Evolutionary conservation across 2,329 filamentous ascomycete genomes (phyloP).

Genomic region (Apiospora pterosperma): DNA sequence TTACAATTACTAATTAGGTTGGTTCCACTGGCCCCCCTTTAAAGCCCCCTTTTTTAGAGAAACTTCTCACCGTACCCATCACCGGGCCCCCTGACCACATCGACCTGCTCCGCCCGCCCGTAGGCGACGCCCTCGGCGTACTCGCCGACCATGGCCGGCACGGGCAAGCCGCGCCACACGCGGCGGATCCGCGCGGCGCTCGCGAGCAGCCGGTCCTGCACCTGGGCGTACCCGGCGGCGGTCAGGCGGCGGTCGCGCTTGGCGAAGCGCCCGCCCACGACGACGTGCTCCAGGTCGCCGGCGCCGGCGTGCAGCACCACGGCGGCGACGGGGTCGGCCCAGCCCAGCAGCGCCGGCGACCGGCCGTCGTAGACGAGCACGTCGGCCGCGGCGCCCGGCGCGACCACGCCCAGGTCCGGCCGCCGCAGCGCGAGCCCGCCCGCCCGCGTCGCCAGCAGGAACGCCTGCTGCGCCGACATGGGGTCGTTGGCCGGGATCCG

Average conservation of each 20-base stretch:
- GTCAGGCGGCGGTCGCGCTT: slow-evolving; percentile 40
- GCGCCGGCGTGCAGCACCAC: slow-evolving; percentile 52
- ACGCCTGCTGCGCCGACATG: slow-evolving; percentile 52
- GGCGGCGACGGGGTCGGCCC: slow-evolving; percentile 53
- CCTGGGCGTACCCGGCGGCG: slow-evolving; percentile 22
- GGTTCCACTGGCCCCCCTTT: background rate
- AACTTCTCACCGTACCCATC: background rate
- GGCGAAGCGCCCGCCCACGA: slow-evolving; percentile 45
- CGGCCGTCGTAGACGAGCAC: slow-evolving; percentile 49
- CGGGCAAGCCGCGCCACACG: slow-evolving; percentile 19
- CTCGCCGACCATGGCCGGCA: slow-evolving; percentile 21
- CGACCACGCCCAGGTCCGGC: slow-evolving; percentile 47
- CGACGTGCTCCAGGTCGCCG: slow-evolving; percentile 47
- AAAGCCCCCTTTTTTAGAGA: background rate
- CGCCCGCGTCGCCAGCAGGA: slow-evolving; percentile 49
- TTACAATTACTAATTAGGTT: too few species aligned
- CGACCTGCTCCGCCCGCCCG: slow-evolving; percentile 14
- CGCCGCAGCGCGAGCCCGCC: slow-evolving; percentile 50
- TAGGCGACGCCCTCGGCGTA: slow-evolving; percentile 12
- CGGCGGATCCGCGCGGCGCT: slow-evolving; percentile 31
- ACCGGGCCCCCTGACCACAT: slow-evolving; percentile 4
- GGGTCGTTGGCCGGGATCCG: slow-evolving; percentile 43
- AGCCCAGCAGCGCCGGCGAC: slow-evolving; percentile 48
- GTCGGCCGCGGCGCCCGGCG: slow-evolving; percentile 50
- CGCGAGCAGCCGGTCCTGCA: slow-evolving; percentile 28